Evolutionary conservation across 305 asterid species (phyloP), one percentile per base, ranked within the genome.

Genomic region (Fraxinus dipetala): DNA sequence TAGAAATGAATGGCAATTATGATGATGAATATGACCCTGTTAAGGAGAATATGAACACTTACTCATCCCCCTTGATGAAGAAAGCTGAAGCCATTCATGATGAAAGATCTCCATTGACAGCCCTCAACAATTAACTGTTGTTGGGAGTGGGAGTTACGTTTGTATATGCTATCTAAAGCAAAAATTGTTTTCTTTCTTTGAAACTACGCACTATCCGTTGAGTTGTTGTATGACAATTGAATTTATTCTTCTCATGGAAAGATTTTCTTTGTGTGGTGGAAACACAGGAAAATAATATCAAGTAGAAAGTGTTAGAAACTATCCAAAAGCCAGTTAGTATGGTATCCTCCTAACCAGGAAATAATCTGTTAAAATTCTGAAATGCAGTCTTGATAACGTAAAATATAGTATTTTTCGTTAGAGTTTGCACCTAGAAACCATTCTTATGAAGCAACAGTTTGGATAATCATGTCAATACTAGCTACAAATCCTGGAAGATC

Each of bases 101-200:
- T 70, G 93, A 86, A 78, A 87, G 98, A 82, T 90, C 92, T 31
- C 98, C 97, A 26, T 85, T 96, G 78, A 90, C 93, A 89, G 82
- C 93, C 83, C 83, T 94, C 87, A 92, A 94, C 93, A 83, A 38
- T 81, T 87, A 85, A 70, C 81, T 30, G 26, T 51, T 28, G 48
- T 77, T 70, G 38, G 22, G 10, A 70, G 24, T 70, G 24, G 40
- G 40, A 69, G 11, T 11, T 11, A 3, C 43, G 13, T 70, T 10
- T 69, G 74, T 67, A 31, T 14, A 5, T 24, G 75, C 75, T 31
- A 30, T 70, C 6, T 70, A 70, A 69, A 2, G 75, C 10, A 14
- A 30, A 14, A 70, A 70, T 4, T 13, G 40, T 69, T 30, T 30
- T 70, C 75, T 31, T 70, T 30, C 40, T 70, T 70, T 16, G 22